Evolutionary conservation across 169 alveolate species (phyloP).

Genomic region (Babesia bovis): DNA sequence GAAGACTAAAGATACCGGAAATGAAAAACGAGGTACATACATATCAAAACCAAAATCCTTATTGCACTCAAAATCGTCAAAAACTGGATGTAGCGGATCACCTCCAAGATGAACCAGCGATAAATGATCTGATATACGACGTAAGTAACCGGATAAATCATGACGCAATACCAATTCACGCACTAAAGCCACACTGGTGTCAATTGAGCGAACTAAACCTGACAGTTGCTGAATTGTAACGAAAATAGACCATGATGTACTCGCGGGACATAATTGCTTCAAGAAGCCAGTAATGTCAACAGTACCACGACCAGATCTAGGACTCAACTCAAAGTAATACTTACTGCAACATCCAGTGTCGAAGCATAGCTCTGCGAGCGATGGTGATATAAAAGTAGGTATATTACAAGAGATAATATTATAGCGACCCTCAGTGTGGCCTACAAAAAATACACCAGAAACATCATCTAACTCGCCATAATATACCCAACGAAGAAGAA

Average conservation of each 20-base stretch:
- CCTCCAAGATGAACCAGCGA: conserved; percentile 15
- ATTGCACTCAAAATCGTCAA: conserved; percentile 28
- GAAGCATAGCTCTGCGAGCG: conserved; percentile 19
- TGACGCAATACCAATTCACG: conserved; percentile 5
- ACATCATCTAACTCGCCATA: conserved; percentile 44
- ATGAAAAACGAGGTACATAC: conserved; percentile 29
- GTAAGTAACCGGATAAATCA: conserved; percentile 18
- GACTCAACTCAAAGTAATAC: conserved; percentile 6
- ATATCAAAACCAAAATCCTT: conserved; percentile 39
- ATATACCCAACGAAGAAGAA: conserved; percentile 37
- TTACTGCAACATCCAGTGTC: conserved; percentile 31
- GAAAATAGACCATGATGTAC: conserved; percentile 20
- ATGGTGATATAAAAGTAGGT: conserved; percentile 3
- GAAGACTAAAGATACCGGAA: conserved; percentile 31
- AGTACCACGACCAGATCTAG: not conserved
- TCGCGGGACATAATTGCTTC: conserved; percentile 10
- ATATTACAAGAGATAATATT: conserved; percentile 8
- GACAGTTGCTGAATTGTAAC: conserved; percentile 22
- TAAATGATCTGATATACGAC: conserved; percentile 9
- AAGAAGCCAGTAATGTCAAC: conserved; percentile 21
- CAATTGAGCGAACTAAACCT: conserved; percentile 17
- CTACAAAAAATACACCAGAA: conserved; percentile 32
- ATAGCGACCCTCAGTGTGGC: conserved; percentile 10
- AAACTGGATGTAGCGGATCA: conserved; percentile 10
- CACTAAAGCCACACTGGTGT: conserved; percentile 16